Evolutionary conservation across 805 yeast species (phyloP), one percentile per base, ranked within the genome.

Genomic region (Candida vaughaniae): DNA sequence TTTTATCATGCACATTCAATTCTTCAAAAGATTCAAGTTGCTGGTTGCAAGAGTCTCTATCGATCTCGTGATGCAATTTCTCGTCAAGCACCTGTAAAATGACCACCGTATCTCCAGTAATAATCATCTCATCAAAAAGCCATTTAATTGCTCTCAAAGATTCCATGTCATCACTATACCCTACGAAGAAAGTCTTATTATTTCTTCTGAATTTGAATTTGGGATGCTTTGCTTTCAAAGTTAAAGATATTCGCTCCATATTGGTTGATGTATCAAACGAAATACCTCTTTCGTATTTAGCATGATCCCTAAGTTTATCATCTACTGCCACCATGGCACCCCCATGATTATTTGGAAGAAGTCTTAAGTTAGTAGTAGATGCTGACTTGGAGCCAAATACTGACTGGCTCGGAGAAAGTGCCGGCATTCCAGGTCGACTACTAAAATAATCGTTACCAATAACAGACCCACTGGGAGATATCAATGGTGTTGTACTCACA

Each of bases 91-190:
- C 74, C 39, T 66, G 71, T 11, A 69, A 47, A 5, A 68, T 58
- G 9, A 69, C 54, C 10, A 69, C 51, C 11, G 74, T 66, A 45
- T 69, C 74, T 10, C 74, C 74, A 51, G 64, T 52, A 18, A 66
- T 53, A 9, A 65, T 56, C 64, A 69, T 57, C 45, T 69, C 71
- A 41, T 66, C 71, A 46, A 69, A 62, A 20, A 67, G 51, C 74
- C 74, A 69, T 37, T 64, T 66, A 16, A 67, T 61, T 4, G 74
- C 73, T 37, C 53, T 56, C 25, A 60, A 42, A 8, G 70, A 63
- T 43, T 64, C 71, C 10, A 43, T 30, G 41, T 65, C 71, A 30
- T 56, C 49, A 46, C 62, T 64, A 50, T 53, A 69, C 3, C 73
- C 74, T 3, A 64, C 51, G 29, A 69, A 55, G 33, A 54, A 63